Base-by-base conservation (phyloP, 225 moss, liverwort and hornwort genomes). In the Bryoerythrophyllum caledonicum region DNA sequence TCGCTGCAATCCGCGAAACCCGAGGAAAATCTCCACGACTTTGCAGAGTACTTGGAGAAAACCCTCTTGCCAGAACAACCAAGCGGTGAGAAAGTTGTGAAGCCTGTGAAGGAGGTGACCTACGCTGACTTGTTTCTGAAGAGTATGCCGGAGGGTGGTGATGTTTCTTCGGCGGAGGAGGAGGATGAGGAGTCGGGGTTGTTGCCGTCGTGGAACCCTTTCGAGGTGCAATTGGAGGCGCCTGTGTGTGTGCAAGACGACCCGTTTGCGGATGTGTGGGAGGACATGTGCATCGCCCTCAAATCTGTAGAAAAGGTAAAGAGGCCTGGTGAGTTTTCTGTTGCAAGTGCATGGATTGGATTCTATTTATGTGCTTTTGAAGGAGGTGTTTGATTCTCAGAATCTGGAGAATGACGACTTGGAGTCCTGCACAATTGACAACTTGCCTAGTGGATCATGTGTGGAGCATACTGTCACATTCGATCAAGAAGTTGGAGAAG, bases 401-500 rank as follows among this genome's bases (percentile, higher is more conserved):
- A 17, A 49, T 2, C 17, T 49, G 19, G 48, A 49, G 48, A 63
- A 63, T 21, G 63, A n/a, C 2, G 38, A 63, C 21, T 6, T 63
- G 38, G 63, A 7, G 38, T 58, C 58, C 27, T 35, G 28, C 10
- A 48, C 66, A 26, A 7, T 25, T 19, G 66, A 10, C 17, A 10
- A 2, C 2, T n/a, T n/a, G n/a, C 19, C n/a, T 37, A 38, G n/a
- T 38, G 63, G 20, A 63, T n/a, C n/a, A n/a, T 38, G 66, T 19
- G 9, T 66, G 46, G 28, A 66, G 27, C 66, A 67, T 17, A 67
- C 46, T 19, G 48, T 28, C 11, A 27, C 48, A 10, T 67, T 67
- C 27, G 66, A 67, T 28, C 48, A 27, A 19, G 66, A 19, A 19
- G 28, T 67, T 28, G 66, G 66, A 17, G 66, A 67, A 48, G 66